Evolutionary conservation across 441 rosid genomes (phyloP), one percentile per base, ranked within the genome.

Genomic region (Gossypium armourianum): DNA sequence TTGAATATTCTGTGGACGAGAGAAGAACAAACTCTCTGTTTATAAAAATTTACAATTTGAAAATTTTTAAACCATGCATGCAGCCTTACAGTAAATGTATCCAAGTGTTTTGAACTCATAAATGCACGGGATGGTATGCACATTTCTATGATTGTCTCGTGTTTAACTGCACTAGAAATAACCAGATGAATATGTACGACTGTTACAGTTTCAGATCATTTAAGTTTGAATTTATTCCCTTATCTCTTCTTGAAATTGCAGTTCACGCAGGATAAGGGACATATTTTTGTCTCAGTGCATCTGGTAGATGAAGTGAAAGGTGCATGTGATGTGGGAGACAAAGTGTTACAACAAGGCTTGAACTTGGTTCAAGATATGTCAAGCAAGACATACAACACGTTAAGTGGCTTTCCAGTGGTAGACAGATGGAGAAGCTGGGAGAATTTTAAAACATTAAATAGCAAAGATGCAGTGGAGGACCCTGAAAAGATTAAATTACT

Each of bases 371-470:
- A 82, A 69, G 84, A 84, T 55, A 66, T 68, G 72, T 75, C 82
- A 0, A 81, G 69, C 62, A 79, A 76, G 45, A 68, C 69, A n/a
- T 72, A 76, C 13, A 75, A 82, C 54, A 83, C 99, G 3, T 78
- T 94, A 52, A 94, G 97, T 76, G 99, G 97, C 55, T 81, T 76
- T 81, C 93, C 86, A 2, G 92, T 89, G 15, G 97, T 92, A 32
- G 81, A 94, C 74, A 85, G 94, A 76, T 80, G 81, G 87, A 86
- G 86, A 86, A 90, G 94, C 83, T 94, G 99, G 99, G 87, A 71
- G 76, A 84, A 68, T 8, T 94, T 92, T 73, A 80, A 72, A 77
- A 84, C 71, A 65, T 63, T 79, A 23, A 50, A 84, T 62, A 62
- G 49, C 56, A 57, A 63, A 10, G 77, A 72, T 61, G 63, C 29